phyloP scores from a whole-genome alignment of 768 basidiomycete species.

The Rhodosporidiobolus odoratus region DNA sequence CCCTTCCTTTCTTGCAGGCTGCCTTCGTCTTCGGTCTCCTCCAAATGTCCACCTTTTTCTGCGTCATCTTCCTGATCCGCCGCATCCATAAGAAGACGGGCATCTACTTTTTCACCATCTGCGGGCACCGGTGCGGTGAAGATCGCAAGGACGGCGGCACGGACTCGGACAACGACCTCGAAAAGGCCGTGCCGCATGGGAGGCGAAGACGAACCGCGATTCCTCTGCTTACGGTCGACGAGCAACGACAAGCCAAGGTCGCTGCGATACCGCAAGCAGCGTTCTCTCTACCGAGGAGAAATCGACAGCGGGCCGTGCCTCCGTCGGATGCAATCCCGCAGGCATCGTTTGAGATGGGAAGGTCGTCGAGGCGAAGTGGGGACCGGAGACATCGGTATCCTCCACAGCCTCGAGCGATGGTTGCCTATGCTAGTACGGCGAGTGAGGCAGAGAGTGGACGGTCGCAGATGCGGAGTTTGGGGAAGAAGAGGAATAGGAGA shows the following conservation, averaged over 20 bases:
- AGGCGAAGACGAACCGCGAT: not conserved
- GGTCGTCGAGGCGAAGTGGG: not conserved
- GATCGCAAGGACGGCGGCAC: not conserved
- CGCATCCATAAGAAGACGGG: slow-evolving; percentile 14
- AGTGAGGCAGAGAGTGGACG: not conserved
- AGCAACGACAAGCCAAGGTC: not conserved
- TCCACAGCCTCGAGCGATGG: too few species aligned
- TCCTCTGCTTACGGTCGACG: not conserved
- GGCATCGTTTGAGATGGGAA: too few species aligned
- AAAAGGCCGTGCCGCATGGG: not conserved
- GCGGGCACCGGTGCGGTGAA: slow-evolving; percentile 2
- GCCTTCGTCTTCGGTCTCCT: slow-evolving; percentile 5
- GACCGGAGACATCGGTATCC: not conserved
- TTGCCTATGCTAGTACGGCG: not conserved
- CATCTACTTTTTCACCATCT: slow-evolving; percentile 19
- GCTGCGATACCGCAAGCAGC: not conserved
- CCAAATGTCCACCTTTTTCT: slow-evolving; percentile 21
- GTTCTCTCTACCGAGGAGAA: not conserved
- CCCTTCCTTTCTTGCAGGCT: not conserved
- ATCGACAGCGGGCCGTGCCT: not conserved
- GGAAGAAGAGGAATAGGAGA: too few species aligned
- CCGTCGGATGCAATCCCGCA: not conserved
- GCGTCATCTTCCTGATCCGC: slow-evolving; percentile 4
- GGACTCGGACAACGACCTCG: slow-evolving; percentile 3
- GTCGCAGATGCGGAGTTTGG: too few species aligned